Percentiles rank a stretch among this genome's conserved stretches.
phyloP scores from a whole-genome alignment of 192 early-diverging fungal genomes.

The Obelidium mucronatum region DNA sequence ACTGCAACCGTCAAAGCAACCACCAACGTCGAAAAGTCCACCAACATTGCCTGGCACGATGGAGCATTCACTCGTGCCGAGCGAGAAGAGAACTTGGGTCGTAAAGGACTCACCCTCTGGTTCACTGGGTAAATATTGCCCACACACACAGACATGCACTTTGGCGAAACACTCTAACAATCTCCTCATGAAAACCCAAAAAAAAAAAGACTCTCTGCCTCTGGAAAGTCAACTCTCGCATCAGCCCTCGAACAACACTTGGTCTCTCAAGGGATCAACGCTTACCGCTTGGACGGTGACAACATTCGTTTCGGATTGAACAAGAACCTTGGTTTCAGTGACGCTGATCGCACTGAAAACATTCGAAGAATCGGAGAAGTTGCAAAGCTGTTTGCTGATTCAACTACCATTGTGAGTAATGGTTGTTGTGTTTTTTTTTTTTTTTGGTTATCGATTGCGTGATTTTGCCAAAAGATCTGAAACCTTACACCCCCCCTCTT shows the following conservation, averaged over 20 bases:
- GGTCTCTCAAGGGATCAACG: slow-evolving; percentile 73
- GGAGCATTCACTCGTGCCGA: slow-evolving; percentile 78
- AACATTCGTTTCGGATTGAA: slow-evolving; percentile 98
- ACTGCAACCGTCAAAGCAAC: neutral
- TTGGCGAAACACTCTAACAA: too few species aligned
- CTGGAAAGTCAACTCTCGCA: slow-evolving; percentile 92
- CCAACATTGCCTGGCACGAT: slow-evolving; percentile 93
- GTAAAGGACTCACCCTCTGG: slow-evolving; percentile 91
- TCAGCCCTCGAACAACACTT: slow-evolving; percentile 89
- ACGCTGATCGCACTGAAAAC: slow-evolving; percentile 92
- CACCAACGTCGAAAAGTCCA: slow-evolving; percentile 44
- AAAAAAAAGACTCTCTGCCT: slow-evolving; percentile 76
- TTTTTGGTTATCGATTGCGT: too few species aligned
- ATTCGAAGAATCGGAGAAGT: slow-evolving; percentile 94
- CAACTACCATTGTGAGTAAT: slow-evolving; percentile 76
- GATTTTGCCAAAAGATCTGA: too few species aligned
- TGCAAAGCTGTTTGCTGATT: slow-evolving; percentile 91
- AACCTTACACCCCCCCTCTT: too few species aligned
- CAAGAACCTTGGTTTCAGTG: slow-evolving; percentile 60
- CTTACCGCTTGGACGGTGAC: slow-evolving; percentile 95
- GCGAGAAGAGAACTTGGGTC: slow-evolving; percentile 71
- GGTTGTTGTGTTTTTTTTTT: too few species aligned
- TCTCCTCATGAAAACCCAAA: neutral
- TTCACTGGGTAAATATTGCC: slow-evolving; percentile 69
- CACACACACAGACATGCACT: too few species aligned